A percentile compares a stretch with the other conserved stretches of the same genome.
Evolutionary conservation across 1,284 basidiomycete genomes (phyloP).

Genomic region (Schizophyllum commune): DNA sequence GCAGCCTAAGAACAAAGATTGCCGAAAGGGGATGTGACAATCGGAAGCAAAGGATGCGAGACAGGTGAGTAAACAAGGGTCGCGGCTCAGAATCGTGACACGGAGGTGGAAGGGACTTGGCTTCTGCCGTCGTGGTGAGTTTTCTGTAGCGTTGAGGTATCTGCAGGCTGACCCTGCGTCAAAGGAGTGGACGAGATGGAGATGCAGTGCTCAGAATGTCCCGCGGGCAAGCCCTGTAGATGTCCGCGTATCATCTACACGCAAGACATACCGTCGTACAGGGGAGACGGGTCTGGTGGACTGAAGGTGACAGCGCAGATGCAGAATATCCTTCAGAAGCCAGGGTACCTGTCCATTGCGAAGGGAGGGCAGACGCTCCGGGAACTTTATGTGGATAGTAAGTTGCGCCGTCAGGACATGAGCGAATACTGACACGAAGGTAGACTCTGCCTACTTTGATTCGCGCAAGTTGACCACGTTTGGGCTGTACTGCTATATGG

Average conservation of each 20-base stretch:
- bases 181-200: neutral
- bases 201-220: too few species aligned
- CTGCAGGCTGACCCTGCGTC: neutral
- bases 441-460: conserved; percentile 23
- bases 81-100: neutral
- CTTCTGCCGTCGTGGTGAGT: neutral
- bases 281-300: conserved; percentile 14
- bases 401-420: too few species aligned
- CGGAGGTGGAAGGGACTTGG: neutral
- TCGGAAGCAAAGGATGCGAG: neutral
- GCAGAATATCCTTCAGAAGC: conserved; percentile 25
- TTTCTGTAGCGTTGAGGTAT: too few species aligned
- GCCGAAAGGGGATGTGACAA: neutral
- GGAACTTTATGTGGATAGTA: conserved; percentile 29
- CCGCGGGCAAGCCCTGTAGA: too few species aligned
- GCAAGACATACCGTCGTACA: neutral
- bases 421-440: neutral
- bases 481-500: conserved; percentile 28
- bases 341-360: conserved; percentile 25
- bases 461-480: conserved; percentile 27
- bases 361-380: conserved; percentile 29
- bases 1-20: neutral
- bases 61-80: neutral
- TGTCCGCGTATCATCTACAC: too few species aligned
- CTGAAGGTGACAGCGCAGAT: conserved; percentile 31